phyloP scores from a whole-genome alignment of 2,329 filamentous ascomycete genomes.

The Curvularia sp. region DNA sequence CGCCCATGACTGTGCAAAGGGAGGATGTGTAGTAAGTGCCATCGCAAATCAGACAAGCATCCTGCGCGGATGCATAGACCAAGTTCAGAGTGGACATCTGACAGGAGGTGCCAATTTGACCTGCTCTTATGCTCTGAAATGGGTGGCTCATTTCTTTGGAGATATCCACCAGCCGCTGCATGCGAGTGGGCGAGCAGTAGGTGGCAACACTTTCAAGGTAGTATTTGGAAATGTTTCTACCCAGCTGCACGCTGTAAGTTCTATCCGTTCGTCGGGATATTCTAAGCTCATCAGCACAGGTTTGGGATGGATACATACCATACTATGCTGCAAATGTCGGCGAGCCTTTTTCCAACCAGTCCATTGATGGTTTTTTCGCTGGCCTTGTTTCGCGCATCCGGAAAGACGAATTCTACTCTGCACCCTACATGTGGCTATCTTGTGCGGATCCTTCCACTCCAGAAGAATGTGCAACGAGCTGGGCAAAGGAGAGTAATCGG shows the following conservation, averaged over 20 bases:
- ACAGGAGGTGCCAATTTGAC: slow-evolving; percentile 44
- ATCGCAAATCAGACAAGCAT: slow-evolving; percentile 54
- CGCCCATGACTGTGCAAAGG: slow-evolving; percentile 47
- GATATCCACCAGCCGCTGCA: slow-evolving; percentile 55
- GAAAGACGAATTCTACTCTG: slow-evolving; percentile 47
- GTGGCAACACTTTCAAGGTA: slow-evolving; percentile 51
- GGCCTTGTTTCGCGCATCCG: slow-evolving; percentile 47
- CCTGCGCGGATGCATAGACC: slow-evolving; percentile 45
- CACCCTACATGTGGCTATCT: slow-evolving; percentile 47
- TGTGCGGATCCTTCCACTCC: slow-evolving; percentile 47
- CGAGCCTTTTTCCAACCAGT: slow-evolving; percentile 44
- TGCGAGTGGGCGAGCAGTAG: slow-evolving; percentile 48
- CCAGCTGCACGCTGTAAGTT: slow-evolving; percentile 50
- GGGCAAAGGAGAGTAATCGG: slow-evolving; percentile 51
- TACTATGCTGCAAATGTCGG: slow-evolving; percentile 48
- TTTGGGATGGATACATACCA: slow-evolving; percentile 52
- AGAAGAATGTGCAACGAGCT: slow-evolving; percentile 45
- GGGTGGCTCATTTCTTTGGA: slow-evolving; percentile 53
- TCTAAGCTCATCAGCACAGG: slow-evolving; percentile 33
- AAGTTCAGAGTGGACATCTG: slow-evolving; percentile 35
- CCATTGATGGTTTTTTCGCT: slow-evolving; percentile 49
- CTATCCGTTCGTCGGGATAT: neutral
- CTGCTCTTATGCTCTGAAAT: slow-evolving; percentile 53
- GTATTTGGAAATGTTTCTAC: slow-evolving; percentile 46
- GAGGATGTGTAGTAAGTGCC: slow-evolving; percentile 53